phyloP scores from a whole-genome alignment of 345 rosid genomes.

The Linum trigynum region DNA sequence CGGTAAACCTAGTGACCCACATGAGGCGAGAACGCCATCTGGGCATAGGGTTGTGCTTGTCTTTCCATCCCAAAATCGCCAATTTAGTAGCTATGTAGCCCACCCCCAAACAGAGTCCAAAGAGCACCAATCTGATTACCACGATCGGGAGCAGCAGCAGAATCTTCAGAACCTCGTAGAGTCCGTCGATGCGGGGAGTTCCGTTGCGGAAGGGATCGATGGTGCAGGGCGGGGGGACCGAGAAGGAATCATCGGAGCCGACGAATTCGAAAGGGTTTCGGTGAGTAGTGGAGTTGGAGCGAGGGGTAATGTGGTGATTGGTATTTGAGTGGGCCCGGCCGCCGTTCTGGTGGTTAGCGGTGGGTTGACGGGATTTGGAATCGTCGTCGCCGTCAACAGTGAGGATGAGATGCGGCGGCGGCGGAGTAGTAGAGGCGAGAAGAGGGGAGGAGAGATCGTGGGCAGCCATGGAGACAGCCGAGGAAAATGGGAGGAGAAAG shows the following conservation, averaged over 20 bases:
- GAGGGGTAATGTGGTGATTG: slow-evolving; percentile 12
- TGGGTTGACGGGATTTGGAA: not conserved
- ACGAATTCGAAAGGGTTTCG: slow-evolving; percentile 54
- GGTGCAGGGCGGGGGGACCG: slow-evolving; percentile 39
- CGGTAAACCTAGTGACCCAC: slow-evolving; percentile 77
- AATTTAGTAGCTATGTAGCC: slow-evolving; percentile 69
- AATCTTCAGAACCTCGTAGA: slow-evolving; percentile 68
- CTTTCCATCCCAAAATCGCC: slow-evolving; percentile 80
- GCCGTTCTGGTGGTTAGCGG: slow-evolving; percentile 7
- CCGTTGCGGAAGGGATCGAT: slow-evolving; percentile 69
- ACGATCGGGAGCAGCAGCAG: slow-evolving; percentile 65
- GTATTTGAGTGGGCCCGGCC: not conserved
- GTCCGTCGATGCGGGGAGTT: slow-evolving; percentile 43
- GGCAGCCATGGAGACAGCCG: slow-evolving; percentile 37
- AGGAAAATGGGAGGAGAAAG: slow-evolving; percentile 6
- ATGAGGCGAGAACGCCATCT: slow-evolving; percentile 71
- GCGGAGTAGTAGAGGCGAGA: slow-evolving; percentile 23
- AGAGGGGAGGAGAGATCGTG: slow-evolving; percentile 47
- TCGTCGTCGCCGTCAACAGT: slow-evolving; percentile 25
- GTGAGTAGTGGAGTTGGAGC: not conserved
- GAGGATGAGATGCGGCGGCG: slow-evolving; percentile 35
- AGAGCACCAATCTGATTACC: slow-evolving; percentile 45
- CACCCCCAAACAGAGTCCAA: slow-evolving; percentile 46
- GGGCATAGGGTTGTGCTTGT: slow-evolving; percentile 80
- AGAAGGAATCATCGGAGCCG: slow-evolving; percentile 32